These are phyloP conservation scores for Xerocomus spinulosus DNA, from an alignment of 768 basidiomycete genomes.

Conservation along the genomic window DNA sequence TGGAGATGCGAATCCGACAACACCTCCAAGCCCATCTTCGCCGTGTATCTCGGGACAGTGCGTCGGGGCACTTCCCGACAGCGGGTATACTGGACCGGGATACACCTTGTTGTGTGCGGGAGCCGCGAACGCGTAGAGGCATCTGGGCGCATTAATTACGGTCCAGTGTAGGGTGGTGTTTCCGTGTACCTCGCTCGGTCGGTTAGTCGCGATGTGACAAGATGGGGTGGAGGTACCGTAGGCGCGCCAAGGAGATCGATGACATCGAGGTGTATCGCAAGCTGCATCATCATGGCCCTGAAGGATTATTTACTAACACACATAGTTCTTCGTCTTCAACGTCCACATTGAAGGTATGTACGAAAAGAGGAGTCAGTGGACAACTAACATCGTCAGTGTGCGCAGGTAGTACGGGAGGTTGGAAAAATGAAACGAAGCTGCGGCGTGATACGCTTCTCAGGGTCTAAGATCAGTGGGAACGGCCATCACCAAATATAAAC, in stretches of 20 bases:
- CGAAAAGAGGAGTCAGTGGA: too few relatives aligned
- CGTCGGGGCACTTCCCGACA: constrained; percentile 50
- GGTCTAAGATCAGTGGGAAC: too few relatives aligned
- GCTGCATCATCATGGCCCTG: constrained; percentile 91
- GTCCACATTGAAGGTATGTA: too few relatives aligned
- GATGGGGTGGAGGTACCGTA: too few relatives aligned
- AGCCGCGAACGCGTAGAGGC: constrained; percentile 71
- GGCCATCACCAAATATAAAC: too few relatives aligned
- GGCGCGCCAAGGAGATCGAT: constrained; percentile 78
- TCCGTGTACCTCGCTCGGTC: constrained; percentile 61
- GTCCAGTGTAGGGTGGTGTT: constrained; percentile 65
- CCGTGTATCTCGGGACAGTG: constrained; percentile 82
- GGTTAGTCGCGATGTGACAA: not conserved
- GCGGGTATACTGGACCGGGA: constrained; percentile 65
- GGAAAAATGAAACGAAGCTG: too few relatives aligned
- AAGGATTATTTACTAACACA: too few relatives aligned
- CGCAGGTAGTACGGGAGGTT: too few relatives aligned
- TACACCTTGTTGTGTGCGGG: constrained; percentile 54
- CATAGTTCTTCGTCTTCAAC: too few relatives aligned
- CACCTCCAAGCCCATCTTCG: constrained; percentile 76
- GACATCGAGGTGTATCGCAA: constrained; percentile 63
- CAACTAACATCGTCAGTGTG: too few relatives aligned
- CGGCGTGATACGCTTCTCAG: too few relatives aligned
- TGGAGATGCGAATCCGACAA: constrained; percentile 62
- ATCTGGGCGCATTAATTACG: constrained; percentile 68